phyloP scores from a whole-genome alignment of 2,329 filamentous ascomycete genomes.

The Colletotrichum tofieldiae region DNA sequence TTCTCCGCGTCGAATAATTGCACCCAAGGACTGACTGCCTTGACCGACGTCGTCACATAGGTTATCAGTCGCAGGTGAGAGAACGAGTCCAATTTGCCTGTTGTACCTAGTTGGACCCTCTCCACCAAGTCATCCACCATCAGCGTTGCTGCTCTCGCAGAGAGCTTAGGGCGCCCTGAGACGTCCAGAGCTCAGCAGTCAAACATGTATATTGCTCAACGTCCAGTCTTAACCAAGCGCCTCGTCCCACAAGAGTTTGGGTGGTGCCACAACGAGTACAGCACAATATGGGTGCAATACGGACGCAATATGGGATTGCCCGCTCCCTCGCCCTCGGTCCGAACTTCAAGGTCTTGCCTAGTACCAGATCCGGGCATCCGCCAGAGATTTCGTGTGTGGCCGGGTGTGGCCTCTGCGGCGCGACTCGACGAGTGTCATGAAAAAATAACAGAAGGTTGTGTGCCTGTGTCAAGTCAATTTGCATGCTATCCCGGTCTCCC shows the following conservation, averaged over 20 bases:
- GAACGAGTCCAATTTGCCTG: not conserved
- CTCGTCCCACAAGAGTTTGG: constrained; percentile 3
- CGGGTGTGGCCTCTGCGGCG: constrained; percentile 11
- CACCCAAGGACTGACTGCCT: not conserved
- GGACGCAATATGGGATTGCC: constrained; percentile 14
- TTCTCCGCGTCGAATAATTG: not conserved
- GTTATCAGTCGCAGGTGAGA: not conserved
- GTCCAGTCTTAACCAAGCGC: constrained; percentile 22
- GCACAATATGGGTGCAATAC: constrained; percentile 14
- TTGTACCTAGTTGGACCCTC: not conserved
- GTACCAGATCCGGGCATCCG: not conserved
- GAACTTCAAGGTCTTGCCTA: constrained; percentile 11
- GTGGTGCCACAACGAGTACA: constrained; percentile 9
- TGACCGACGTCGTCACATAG: constrained; percentile 23
- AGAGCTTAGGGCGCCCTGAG: constrained; percentile 1
- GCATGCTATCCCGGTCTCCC: not conserved
- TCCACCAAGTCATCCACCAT: not conserved
- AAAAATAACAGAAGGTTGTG: constrained; percentile 1
- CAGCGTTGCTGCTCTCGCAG: not conserved
- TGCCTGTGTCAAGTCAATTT: constrained; percentile 13
- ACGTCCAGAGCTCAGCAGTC: not conserved
- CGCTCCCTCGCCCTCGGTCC: constrained; percentile 9
- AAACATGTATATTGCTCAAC: constrained; percentile 18
- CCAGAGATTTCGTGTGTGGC: constrained; percentile 1
- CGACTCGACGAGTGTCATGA: constrained; percentile 22